Percentiles rank a stretch among this genome's conserved stretches.
Evolutionary conservation across 2,329 filamentous ascomycete species (phyloP).

Genomic region (Talaromyces amestolkiae): DNA sequence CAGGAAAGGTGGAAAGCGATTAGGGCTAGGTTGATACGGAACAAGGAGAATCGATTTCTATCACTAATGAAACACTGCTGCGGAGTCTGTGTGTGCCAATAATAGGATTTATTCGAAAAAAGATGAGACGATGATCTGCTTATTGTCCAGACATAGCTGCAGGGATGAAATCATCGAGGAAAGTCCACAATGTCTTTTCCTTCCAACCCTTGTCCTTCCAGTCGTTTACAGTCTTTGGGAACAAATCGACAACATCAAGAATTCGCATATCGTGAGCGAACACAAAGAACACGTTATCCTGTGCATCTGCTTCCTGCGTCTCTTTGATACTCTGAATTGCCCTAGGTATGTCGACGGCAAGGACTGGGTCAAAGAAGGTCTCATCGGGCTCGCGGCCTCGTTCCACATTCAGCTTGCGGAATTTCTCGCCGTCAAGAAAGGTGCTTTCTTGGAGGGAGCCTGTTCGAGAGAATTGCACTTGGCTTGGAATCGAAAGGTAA

Average conservation of each 20-base stretch:
- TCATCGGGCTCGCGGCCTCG: constrained; percentile 1
- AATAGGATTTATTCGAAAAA: no score
- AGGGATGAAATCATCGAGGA: constrained; percentile 5
- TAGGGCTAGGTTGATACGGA: no score
- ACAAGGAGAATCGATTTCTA: no score
- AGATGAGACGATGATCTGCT: no score
- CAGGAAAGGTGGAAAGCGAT: no score
- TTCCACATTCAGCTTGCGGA: constrained; percentile 2
- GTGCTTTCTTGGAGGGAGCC: not conserved
- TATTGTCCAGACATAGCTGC: not conserved
- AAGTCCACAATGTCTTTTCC: constrained; percentile 4
- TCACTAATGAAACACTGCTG: not conserved
- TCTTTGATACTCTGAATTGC: constrained; percentile 8
- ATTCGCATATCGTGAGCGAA: constrained; percentile 31
- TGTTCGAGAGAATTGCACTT: not conserved
- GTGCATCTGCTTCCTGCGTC: constrained; percentile 26
- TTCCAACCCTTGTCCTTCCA: constrained; percentile 15
- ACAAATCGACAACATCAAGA: constrained; percentile 27
- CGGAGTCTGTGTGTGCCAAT: no score
- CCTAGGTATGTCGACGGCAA: constrained; percentile 6
- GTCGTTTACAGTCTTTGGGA: constrained; percentile 23
- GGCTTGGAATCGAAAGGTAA: constrained; percentile 39
- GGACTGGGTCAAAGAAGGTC: constrained; percentile 13
- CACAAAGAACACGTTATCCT: constrained; percentile 30
- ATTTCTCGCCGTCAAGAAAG: not conserved